Evolutionary conservation across 1,139 yeast species (phyloP).

Genomic region (Pichiaceae sp.): DNA sequence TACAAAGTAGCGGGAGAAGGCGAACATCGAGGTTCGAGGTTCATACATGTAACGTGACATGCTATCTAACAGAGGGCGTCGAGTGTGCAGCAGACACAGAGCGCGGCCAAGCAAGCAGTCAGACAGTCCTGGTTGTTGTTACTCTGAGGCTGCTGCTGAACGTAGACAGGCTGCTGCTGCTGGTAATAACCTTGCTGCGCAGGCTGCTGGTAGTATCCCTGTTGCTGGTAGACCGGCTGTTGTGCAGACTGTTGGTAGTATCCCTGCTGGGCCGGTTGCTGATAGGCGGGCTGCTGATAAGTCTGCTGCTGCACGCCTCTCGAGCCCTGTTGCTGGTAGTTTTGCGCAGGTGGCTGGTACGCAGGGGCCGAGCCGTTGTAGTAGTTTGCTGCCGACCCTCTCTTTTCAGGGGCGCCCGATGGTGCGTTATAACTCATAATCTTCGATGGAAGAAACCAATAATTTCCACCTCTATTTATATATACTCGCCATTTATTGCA

Average conservation of each 20-base stretch:
- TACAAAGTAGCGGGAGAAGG: too few species aligned
- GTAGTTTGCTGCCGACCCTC: conserved; percentile 20
- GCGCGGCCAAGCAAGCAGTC: conserved; percentile 63
- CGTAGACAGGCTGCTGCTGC: conserved; percentile 60
- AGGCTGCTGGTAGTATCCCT: conserved; percentile 26
- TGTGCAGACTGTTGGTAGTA: conserved; percentile 28
- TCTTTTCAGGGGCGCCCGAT: conserved; percentile 15
- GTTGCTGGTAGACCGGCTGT: conserved; percentile 9
- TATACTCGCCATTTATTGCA: too few species aligned
- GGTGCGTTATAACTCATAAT: conserved; percentile 7
- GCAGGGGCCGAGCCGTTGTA: conserved; percentile 12
- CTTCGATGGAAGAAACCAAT: too few species aligned
- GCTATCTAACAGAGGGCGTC: conserved; percentile 35
- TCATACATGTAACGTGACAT: too few species aligned
- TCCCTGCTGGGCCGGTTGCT: conserved; percentile 32
- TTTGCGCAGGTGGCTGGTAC: conserved; percentile 9
- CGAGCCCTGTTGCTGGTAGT: conserved; percentile 11
- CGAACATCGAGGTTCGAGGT: too few species aligned
- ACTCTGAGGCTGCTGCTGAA: conserved; percentile 44
- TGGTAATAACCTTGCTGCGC: conserved; percentile 42
- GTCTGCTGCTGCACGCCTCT: conserved; percentile 20
- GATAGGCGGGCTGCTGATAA: conserved; percentile 18
- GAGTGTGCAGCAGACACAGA: conserved; percentile 68
- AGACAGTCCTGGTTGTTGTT: conserved; percentile 42
- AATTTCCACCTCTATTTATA: too few species aligned